phyloP scores from a whole-genome alignment of 352 stramenopile species.

The Pythium coloratum region DNA sequence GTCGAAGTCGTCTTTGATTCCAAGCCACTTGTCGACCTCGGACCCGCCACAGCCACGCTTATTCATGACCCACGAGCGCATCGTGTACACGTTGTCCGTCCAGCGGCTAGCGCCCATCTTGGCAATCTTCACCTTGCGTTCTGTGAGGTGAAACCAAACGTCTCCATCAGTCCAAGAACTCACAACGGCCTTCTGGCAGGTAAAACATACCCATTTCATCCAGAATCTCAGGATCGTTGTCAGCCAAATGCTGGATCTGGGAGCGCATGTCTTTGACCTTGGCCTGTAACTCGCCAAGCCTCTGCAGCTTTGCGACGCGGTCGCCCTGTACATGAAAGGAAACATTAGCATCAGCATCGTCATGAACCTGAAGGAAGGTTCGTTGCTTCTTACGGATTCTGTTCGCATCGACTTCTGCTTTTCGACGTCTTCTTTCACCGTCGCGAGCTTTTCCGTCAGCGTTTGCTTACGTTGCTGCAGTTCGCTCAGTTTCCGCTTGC shows the following conservation, averaged over 20 bases:
- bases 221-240: slow-evolving; percentile 75
- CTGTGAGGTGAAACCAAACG: slow-evolving; percentile 16
- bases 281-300: slow-evolving; percentile 47
- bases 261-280: slow-evolving; percentile 47
- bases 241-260: slow-evolving; percentile 63
- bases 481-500: slow-evolving; percentile 74
- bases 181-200: not conserved
- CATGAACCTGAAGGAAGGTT: too few relatives aligned
- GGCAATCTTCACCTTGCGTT: slow-evolving; percentile 57
- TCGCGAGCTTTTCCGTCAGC: slow-evolving; percentile 41
- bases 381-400: slow-evolving; percentile 46
- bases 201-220: slow-evolving; percentile 46
- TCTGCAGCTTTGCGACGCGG: slow-evolving; percentile 58
- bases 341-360: not conserved
- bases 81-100: slow-evolving; percentile 86
- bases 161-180: not conserved
- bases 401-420: slow-evolving; percentile 47
- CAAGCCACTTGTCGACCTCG: slow-evolving; percentile 87
- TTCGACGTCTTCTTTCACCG: slow-evolving; percentile 52
- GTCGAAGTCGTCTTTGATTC: slow-evolving; percentile 86
- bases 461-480: slow-evolving; percentile 51
- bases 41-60: slow-evolving; percentile 65
- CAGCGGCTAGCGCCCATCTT: slow-evolving; percentile 74
- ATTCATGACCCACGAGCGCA: slow-evolving; percentile 78
- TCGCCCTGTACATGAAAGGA: slow-evolving; percentile 43